Evolutionary conservation across 2,329 filamentous ascomycete genomes (phyloP).

Genomic region (Stachybotrys chlorohalonatus): DNA sequence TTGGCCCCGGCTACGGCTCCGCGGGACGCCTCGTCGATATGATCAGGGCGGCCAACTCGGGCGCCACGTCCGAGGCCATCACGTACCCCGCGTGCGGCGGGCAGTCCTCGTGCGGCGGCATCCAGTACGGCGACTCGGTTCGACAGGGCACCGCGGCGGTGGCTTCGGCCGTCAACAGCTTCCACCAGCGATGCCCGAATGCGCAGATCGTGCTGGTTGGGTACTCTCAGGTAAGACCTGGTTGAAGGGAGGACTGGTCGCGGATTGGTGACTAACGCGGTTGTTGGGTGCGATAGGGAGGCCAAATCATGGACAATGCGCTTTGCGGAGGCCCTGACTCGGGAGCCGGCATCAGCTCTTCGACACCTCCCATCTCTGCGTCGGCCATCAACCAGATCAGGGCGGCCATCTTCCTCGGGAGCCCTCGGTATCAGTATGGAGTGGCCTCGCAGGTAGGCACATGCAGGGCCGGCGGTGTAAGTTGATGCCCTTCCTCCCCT

Average conservation of each 20-base stretch:
- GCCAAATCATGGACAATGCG: conserved; percentile 55
- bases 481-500: conserved; percentile 11
- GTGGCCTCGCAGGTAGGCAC: conserved; percentile 52
- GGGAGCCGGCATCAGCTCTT: conserved; percentile 30
- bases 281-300: conserved; percentile 30
- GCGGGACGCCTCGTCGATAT: conserved; percentile 39
- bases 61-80: conserved; percentile 45
- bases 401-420: conserved; percentile 56
- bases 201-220: conserved; percentile 52
- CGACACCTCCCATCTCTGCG: conserved; percentile 31
- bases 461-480: conserved; percentile 46
- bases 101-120: conserved; percentile 45
- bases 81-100: conserved; percentile 55
- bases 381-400: conserved; percentile 47
- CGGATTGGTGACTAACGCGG: background rate
- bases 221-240: conserved; percentile 44
- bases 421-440: conserved; percentile 47
- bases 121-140: conserved; percentile 51
- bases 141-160: conserved; percentile 49
- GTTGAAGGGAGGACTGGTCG: background rate
- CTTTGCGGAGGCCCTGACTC: conserved; percentile 50
- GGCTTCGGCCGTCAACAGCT: conserved; percentile 48
- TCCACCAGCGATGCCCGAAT: conserved; percentile 45
- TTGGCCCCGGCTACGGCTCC: conserved; percentile 42
- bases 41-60: conserved; percentile 36